A percentile compares a stretch with the other conserved stretches of the same genome.
Evolutionary conservation across 805 yeast genomes (phyloP).

Genomic region (Candida oleophila): DNA sequence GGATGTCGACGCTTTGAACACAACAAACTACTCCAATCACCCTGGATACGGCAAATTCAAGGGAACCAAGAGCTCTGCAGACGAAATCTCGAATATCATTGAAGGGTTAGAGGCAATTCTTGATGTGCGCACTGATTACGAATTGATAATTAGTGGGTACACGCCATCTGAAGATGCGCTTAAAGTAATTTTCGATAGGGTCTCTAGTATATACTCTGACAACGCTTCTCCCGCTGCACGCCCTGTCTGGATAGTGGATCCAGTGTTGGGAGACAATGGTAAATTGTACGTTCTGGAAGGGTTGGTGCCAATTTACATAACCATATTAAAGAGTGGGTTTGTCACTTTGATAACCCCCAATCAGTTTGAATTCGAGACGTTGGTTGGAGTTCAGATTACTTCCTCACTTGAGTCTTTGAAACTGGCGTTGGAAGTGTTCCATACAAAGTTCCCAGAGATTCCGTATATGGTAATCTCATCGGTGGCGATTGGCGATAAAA

Average conservation of each 20-base stretch:
- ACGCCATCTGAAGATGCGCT: conserved; percentile 63
- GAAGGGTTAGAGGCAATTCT: conserved; percentile 37
- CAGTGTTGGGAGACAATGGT: conserved; percentile 92
- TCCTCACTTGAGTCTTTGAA: conserved; percentile 29
- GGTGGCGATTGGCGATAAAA: conserved; percentile 34
- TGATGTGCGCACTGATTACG: conserved; percentile 39
- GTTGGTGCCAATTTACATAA: conserved; percentile 51
- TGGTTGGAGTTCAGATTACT: conserved; percentile 44
- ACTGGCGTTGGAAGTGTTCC: conserved; percentile 41
- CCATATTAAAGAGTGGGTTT: conserved; percentile 40
- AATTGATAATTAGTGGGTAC: conserved; percentile 78
- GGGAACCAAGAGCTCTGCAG: conserved; percentile 46
- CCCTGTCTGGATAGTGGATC: conserved; percentile 74
- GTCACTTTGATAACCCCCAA: conserved; percentile 66
- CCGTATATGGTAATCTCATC: conserved; percentile 61
- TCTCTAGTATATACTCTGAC: conserved; percentile 27
- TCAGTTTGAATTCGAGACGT: conserved; percentile 68
- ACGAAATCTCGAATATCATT: conserved; percentile 23
- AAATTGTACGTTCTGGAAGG: conserved; percentile 66
- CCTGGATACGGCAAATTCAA: conserved; percentile 63
- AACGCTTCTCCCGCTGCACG: not conserved
- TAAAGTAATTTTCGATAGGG: conserved; percentile 41
- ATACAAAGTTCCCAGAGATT: conserved; percentile 42
- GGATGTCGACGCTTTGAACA: conserved; percentile 66
- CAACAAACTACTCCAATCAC: conserved; percentile 68